Base-by-base conservation (phyloP, 1,284 basidiomycete species). In the Cryptococcus sp. region DNA sequence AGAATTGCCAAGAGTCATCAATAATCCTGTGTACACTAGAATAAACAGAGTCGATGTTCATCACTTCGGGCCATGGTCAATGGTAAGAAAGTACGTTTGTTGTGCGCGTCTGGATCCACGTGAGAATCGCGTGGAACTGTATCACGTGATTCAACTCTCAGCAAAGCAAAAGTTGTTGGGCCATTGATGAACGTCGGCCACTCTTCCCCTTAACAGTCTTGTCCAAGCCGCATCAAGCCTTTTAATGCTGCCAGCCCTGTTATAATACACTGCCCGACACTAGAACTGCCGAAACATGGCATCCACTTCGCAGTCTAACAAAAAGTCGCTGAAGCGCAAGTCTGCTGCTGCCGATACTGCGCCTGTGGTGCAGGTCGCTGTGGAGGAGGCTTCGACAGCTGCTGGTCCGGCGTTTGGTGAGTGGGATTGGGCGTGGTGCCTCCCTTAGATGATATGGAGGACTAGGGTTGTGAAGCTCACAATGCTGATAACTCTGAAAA, bases 391-490 rank as follows among this genome's bases (percentile, higher is more conserved):
- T 40, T 78, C 77, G 47, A 74, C 77, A 15, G 78, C 82, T 62
- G 73, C 83, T 49, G 88, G 87, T 16, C 88, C 89, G 56, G 81
- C 87, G 33, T 82, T 91, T 64, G 87, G 88, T 89, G 71, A 71
- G 82, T 77, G 60, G 59, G 16, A 46, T 8, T 24, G 15, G 16
- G 35, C 35, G 38, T 24, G 1, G 42, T n/a, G 46, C 46, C 21
- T 47, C 15, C 39, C 11, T 23, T 11, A 51, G 54, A 51, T 54
- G 8, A 50, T 16, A 8, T 39, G 38, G n/a, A n/a, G n/a, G n/a
- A n/a, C n/a, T n/a, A n/a, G n/a, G n/a, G n/a, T n/a, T n/a, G n/a
- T n/a, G n/a, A n/a, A n/a, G n/a, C n/a, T n/a, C n/a, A n/a, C 38
- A 20, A 24, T 46, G 38, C 8, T 12, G n/a, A 3, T n/a, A 3